phyloP scores from a whole-genome alignment of 176 grass and related monocot species.

The Typha latifolia region DNA sequence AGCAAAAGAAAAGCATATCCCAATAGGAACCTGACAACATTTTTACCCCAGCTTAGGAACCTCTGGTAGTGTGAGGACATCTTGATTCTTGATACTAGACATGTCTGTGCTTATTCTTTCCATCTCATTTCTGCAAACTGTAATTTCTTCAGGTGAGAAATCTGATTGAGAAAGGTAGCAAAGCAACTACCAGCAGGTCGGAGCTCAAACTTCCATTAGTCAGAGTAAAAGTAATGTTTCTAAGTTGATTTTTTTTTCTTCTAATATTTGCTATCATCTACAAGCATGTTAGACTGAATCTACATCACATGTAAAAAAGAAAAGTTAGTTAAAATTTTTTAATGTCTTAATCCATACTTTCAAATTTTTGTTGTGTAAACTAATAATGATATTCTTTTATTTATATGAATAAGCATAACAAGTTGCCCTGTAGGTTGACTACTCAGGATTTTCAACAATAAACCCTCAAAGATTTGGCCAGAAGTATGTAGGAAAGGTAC shows the following conservation, averaged over 20 bases:
- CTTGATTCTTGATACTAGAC: slow-evolving; percentile 6
- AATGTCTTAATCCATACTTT: no score
- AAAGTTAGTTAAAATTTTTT: not conserved
- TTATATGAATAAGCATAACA: not conserved
- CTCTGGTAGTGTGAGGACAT: slow-evolving; percentile 2
- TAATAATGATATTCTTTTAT: not conserved
- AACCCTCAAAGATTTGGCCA: slow-evolving; percentile 64
- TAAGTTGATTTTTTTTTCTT: slow-evolving; percentile 1
- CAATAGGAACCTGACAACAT: not conserved
- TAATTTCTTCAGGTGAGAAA: slow-evolving; percentile 40
- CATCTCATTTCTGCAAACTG: slow-evolving; percentile 2
- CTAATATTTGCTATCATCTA: not conserved
- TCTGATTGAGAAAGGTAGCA: slow-evolving; percentile 63
- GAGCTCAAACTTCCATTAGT: slow-evolving; percentile 50
- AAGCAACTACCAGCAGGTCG: slow-evolving; percentile 24
- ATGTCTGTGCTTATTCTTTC: slow-evolving; percentile 1
- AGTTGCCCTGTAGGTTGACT: slow-evolving; percentile 48
- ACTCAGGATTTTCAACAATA: slow-evolving; percentile 50
- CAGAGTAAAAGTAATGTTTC: slow-evolving; percentile 64
- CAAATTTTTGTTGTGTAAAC: not conserved
- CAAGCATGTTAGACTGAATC: no score
- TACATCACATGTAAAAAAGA: no score
- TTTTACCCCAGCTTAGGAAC: not conserved
- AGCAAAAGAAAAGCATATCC: not conserved
- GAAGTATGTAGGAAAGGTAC: slow-evolving; percentile 82